These are phyloP conservation scores for Pleurotus platypus DNA, from an alignment of 768 basidiomycete genomes.

Conservation along the genomic window DNA sequence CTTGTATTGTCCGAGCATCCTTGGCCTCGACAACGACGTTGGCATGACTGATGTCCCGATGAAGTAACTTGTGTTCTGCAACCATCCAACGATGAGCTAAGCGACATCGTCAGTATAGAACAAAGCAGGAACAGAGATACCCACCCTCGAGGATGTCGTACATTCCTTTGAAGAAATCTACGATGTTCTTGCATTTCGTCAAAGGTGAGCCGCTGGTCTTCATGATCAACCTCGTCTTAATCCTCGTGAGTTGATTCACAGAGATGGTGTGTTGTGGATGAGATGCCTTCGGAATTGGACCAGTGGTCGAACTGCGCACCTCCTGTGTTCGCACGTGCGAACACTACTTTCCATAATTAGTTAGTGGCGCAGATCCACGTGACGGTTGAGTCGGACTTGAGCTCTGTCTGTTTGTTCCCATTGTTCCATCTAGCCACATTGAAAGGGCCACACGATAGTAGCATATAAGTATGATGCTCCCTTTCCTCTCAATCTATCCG, in stretches of 20 bases:
- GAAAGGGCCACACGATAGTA: no score
- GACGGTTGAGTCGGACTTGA: no score
- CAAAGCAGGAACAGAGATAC: neutral
- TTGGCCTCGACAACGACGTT: neutral
- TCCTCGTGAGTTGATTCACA: neutral
- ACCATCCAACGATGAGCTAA: slow-evolving; percentile 2
- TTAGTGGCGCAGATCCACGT: no score
- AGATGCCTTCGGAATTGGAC: no score
- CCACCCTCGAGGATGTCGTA: slow-evolving; percentile 4
- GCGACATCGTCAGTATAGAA: neutral
- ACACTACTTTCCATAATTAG: no score
- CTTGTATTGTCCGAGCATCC: neutral
- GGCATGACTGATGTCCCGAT: slow-evolving; percentile 2
- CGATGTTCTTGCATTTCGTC: neutral
- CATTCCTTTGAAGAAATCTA: slow-evolving; percentile 4
- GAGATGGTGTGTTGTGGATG: no score
- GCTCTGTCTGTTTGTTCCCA: no score
- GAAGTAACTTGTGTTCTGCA: neutral
- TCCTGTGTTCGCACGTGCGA: no score
- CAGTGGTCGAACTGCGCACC: no score
- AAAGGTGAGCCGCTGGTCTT: neutral
- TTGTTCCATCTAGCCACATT: no score
- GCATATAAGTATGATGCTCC: no score
- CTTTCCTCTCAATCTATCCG: no score
- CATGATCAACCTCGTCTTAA: neutral